Evolutionary conservation across 208 protist genomes (phyloP), one percentile per base, ranked within the genome.

Genomic region (Acanthamoeba lenticulata): DNA sequence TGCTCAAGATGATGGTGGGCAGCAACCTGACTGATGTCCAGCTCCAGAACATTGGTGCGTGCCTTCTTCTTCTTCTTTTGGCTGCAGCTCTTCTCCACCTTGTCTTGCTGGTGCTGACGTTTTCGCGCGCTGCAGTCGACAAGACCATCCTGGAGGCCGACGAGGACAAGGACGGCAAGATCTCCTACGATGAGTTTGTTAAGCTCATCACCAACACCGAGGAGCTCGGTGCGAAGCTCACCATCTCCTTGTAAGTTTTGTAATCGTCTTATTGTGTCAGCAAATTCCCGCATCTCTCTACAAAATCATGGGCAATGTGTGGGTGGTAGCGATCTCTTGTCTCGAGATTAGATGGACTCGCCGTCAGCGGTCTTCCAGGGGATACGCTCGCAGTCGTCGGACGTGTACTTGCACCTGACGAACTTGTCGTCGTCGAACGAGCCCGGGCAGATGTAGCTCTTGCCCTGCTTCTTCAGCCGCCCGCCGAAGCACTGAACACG

Each of bases 1-100:
- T 98, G 32, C 96, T 98, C 24, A 98, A 98, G 74, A 98, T 98
- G 93, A 98, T 98, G 97, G 97, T 98, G 15, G 98, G 98, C 42
- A 95, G 57, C 77, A 98, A 98, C 88, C 95, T 98, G 42, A 96
- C 95, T 47, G 96, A 97, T 27, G 79, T 77, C 11, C 96, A 98
- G 95, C 81, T 97, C n/a, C 57, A 79, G 38, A 34, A 65, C 27
- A 67, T 90, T 29, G 38, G 34, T 83, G 24, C 7, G 9, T 34
- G 42, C 72, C 72, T 49, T 83, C 72, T 83, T 9, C 72, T 24
- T 52, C 45, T 52, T n/a, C n/a, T n/a, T n/a, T n/a, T 60, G 52
- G 11, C 21, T 60, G 52, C 21, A 97, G 52, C 60, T 69, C 60
- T 21, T 27, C 27, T 69, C 29, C 29, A 34, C 6, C 27, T 69